A percentile compares a stretch with the other conserved stretches of the same genome.
phyloP scores from a whole-genome alignment of 768 basidiomycete species.

The Lentinus brumalis region DNA sequence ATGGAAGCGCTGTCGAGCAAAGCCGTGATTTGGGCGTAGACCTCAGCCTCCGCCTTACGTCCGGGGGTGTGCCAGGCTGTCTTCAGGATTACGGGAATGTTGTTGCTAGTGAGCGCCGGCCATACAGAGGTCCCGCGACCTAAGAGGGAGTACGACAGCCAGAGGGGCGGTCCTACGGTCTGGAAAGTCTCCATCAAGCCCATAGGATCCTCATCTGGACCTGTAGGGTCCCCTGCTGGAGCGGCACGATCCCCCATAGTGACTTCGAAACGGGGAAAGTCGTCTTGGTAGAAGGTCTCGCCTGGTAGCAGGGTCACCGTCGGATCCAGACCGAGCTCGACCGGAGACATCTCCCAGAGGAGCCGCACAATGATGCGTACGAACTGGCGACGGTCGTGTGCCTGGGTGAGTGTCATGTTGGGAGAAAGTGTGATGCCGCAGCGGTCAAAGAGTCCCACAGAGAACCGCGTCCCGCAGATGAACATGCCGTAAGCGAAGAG shows the following conservation, averaged over 20 bases:
- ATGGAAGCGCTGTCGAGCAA: neutral
- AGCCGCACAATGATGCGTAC: neutral
- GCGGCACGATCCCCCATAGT: neutral
- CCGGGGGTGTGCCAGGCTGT: neutral
- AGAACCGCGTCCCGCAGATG: neutral
- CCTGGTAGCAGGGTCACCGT: neutral
- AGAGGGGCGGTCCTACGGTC: neutral
- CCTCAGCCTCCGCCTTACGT: neutral
- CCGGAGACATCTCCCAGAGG: neutral
- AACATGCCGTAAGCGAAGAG: neutral
- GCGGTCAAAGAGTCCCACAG: neutral
- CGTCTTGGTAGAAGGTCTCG: neutral
- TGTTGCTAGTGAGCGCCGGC: neutral
- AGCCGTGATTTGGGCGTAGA: neutral
- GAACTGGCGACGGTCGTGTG: neutral
- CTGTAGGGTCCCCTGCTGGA: no score
- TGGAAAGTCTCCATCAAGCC: neutral
- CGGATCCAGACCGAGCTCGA: neutral
- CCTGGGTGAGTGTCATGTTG: neutral
- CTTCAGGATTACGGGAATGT: neutral
- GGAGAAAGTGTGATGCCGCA: neutral
- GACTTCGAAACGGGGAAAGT: neutral
- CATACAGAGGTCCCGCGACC: neutral
- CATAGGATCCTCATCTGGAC: neutral
- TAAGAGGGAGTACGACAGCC: neutral